Evolutionary conservation across 768 basidiomycete species (phyloP).

Genomic region (Lactarius tabidus): DNA sequence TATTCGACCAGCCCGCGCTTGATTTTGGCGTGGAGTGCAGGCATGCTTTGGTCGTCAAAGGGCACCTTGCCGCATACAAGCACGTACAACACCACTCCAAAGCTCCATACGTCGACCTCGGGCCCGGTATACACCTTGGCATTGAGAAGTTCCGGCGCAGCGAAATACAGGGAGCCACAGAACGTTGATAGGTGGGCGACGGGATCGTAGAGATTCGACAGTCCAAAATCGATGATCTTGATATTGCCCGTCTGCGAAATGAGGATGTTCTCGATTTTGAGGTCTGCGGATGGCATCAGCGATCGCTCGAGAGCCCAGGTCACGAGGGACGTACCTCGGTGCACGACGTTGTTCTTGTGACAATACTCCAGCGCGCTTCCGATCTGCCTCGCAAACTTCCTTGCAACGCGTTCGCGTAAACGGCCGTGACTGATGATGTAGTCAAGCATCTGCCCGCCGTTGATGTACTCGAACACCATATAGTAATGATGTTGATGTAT

Average conservation of each 20-base stretch:
- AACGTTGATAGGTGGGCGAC: slow-evolving; percentile 81
- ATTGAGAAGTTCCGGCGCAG: slow-evolving; percentile 94
- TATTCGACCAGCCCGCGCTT: slow-evolving; percentile 97
- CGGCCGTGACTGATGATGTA: slow-evolving; percentile 99
- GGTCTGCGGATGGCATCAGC: slow-evolving; percentile 45
- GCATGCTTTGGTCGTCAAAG: slow-evolving; percentile 99
- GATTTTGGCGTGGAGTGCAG: slow-evolving; percentile 97
- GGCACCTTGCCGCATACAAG: slow-evolving; percentile 98
- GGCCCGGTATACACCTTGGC: slow-evolving; percentile 96
- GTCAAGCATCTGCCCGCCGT: slow-evolving; percentile 99
- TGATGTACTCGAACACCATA: slow-evolving; percentile 99
- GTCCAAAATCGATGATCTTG: slow-evolving; percentile 99
- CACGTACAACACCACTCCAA: slow-evolving; percentile 96
- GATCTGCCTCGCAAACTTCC: slow-evolving; percentile 97
- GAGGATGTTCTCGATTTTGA: slow-evolving; percentile 99
- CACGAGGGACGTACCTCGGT: slow-evolving; percentile 58
- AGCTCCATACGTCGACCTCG: slow-evolving; percentile 98
- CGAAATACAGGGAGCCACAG: slow-evolving; percentile 97
- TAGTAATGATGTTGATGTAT: slow-evolving; percentile 98
- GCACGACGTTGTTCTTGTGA: slow-evolving; percentile 95
- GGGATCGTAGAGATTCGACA: slow-evolving; percentile 94
- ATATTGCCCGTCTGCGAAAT: slow-evolving; percentile 98
- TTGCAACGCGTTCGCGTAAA: slow-evolving; percentile 88
- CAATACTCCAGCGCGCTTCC: slow-evolving; percentile 95
- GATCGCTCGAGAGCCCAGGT: not conserved